A percentile compares a stretch with the other conserved stretches of the same genome.
These are phyloP conservation scores for Fraxinus angustifolia DNA, from an alignment of 305 asterid genomes.

Conservation along the genomic window DNA sequence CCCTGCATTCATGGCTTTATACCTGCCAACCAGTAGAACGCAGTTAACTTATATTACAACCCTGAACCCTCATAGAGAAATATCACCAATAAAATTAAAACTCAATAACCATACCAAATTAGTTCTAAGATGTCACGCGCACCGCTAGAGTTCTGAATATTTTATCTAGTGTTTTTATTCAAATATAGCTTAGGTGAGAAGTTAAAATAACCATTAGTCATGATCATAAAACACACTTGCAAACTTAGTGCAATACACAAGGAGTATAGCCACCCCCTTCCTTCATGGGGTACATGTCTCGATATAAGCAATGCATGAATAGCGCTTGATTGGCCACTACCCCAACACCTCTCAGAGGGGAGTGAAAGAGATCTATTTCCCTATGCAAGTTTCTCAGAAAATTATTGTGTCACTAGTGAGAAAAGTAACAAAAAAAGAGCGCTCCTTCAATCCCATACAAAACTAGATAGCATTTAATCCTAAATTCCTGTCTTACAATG, in stretches of 20 bases:
- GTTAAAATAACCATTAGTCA: neutral
- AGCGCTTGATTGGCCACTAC: neutral
- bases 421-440: neutral
- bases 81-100: neutral
- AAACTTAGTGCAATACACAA: neutral
- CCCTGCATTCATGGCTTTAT: slow-evolving; percentile 66
- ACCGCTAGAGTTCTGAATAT: neutral
- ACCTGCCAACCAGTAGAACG: slow-evolving; percentile 43
- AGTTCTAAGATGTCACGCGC: neutral
- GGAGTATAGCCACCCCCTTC: neutral
- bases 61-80: neutral
- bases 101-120: neutral
- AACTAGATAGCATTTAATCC: neutral
- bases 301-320: neutral
- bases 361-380: neutral
- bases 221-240: neutral
- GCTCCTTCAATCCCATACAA: neutral
- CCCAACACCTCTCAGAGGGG: neutral
- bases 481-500: neutral
- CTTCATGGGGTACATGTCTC: neutral
- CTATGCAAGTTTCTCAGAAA: neutral
- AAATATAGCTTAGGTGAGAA: neutral
- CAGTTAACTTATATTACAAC: neutral
- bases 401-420: neutral
- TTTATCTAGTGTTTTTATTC: neutral